Conservation (phyloP, 306 rosid genomes). For the Begonia peltatifolia region DNA sequence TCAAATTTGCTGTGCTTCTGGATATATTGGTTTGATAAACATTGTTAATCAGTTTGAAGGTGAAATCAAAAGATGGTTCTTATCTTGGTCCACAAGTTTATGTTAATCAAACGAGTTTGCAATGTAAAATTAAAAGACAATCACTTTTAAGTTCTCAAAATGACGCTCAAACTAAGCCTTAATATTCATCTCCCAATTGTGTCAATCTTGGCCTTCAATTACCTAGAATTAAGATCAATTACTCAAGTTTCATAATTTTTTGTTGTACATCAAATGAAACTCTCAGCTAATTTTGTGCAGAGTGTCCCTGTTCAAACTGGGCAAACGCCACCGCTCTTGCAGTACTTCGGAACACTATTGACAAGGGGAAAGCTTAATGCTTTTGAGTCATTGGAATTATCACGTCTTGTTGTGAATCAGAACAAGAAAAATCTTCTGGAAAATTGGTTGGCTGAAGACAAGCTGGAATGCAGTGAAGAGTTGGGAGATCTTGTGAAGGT, state of each 20-base stretch:
- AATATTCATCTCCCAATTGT: no score
- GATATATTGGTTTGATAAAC: no score
- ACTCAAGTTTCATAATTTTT: no score
- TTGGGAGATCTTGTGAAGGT: constrained; percentile 99
- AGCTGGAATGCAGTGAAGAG: constrained; percentile 98
- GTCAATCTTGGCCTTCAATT: no score
- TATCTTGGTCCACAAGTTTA: constrained; percentile 1
- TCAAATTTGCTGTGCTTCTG: no score
- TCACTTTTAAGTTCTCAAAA: no score
- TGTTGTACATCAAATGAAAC: no score
- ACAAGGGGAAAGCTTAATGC: constrained; percentile 94
- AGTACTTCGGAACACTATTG: constrained; percentile 93
- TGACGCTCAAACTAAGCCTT: no score
- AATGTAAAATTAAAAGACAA: no score
- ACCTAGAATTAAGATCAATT: no score
- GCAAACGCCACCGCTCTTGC: constrained; percentile 96
- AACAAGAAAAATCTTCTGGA: constrained; percentile 96
- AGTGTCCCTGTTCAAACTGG: constrained; percentile 99
- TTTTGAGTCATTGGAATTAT: constrained; percentile 84
- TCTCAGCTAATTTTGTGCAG: constrained; percentile 25
- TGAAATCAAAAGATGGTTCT: not conserved
- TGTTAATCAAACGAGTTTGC: no score
- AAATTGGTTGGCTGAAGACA: constrained; percentile 98
- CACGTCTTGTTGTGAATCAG: constrained; percentile 96
- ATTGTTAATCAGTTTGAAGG: no score